Base-by-base conservation (phyloP, 2,329 filamentous ascomycete species). In the Cytospora piceicola region DNA sequence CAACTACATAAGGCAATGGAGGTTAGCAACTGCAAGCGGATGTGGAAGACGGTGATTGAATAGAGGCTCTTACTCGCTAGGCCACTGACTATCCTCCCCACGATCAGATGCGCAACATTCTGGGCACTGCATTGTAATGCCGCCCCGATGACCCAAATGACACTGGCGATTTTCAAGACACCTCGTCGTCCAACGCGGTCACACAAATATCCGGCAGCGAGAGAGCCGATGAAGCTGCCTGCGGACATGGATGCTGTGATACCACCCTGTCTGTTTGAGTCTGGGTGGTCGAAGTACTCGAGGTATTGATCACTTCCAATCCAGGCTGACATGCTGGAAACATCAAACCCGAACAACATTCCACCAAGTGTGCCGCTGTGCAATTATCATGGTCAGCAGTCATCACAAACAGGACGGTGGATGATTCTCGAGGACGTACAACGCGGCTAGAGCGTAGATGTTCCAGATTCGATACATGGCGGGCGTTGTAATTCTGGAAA, bases 281-380 rank as follows among this genome's bases (percentile, higher is more conserved):
- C 24, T 5, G 66, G 66, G n/a, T 39, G 60, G 53, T 54, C 46
- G 36, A 68, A 68, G 42, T 63, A 68, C 14, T 66, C 58, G 63
- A 68, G 66, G 17, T 68, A 68, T n/a, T 65, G 63, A 2, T 66
- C 42, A 42, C 63, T 90, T 34, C 87, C 87, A 46, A 93, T 80
- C 29, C 88, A 85, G 55, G 85, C 86, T 46, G 85, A 88, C 89
- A 93, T 92, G 53, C 88, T 90, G 64, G 85, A 87, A 72, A 93
- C 92, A 77, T 93, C 91, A 74, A 93, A 93, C 71, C 91, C 91
- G 72, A 93, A 93, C 30, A 93, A 80, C 29, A 85, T 86, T 74
- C 90, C 90, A 70, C 89, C 89, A 79, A 82, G 51, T 8, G 34
- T 58, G 63, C 66, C 66, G 53, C 61, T 63, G n/a, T 24, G 12